These are phyloP conservation scores for Gnaphalium uliginosum DNA, from an alignment of 129 eudicot species.

Conservation along the genomic window DNA sequence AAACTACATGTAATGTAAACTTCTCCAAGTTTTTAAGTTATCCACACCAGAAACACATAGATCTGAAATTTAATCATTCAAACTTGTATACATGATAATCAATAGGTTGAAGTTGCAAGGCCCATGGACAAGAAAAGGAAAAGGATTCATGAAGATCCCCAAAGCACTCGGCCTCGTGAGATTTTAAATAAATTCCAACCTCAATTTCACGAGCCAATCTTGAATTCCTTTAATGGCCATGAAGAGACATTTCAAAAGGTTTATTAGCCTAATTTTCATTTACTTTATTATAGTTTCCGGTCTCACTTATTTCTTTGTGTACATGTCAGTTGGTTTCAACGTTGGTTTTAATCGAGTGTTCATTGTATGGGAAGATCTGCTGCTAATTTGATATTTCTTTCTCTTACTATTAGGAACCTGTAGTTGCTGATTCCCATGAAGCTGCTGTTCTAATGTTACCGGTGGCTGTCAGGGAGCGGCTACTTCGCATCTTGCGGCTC, in stretches of 20 bases:
- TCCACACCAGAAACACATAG: conserved; percentile 12
- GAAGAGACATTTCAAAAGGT: conserved; percentile 46
- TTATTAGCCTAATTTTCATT: conserved; percentile 4
- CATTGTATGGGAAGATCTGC: not conserved
- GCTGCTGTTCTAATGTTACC: conserved; percentile 75
- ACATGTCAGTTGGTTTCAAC: too few species aligned
- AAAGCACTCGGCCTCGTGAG: conserved; percentile 42
- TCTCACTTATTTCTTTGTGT: not conserved
- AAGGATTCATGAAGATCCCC: conserved; percentile 58
- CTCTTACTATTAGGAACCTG: conserved; percentile 45
- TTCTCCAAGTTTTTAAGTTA: not conserved
- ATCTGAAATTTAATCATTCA: conserved; percentile 9
- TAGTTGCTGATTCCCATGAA: conserved; percentile 70
- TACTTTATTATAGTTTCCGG: not conserved
- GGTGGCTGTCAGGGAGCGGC: conserved; percentile 68
- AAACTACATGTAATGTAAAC: conserved; percentile 55
- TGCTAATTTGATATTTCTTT: not conserved
- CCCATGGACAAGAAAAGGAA: conserved; percentile 78
- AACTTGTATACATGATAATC: conserved; percentile 7
- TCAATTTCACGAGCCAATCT: conserved; percentile 29
- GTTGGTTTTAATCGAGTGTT: not conserved
- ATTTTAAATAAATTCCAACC: conserved; percentile 39
- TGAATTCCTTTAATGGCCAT: conserved; percentile 32
- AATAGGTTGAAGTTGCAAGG: conserved; percentile 87
- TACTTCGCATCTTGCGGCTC: conserved; percentile 78